Evolutionary conservation across 2,329 filamentous ascomycete genomes (phyloP).

Genomic region (Arthrobotrys sphaeroides): DNA sequence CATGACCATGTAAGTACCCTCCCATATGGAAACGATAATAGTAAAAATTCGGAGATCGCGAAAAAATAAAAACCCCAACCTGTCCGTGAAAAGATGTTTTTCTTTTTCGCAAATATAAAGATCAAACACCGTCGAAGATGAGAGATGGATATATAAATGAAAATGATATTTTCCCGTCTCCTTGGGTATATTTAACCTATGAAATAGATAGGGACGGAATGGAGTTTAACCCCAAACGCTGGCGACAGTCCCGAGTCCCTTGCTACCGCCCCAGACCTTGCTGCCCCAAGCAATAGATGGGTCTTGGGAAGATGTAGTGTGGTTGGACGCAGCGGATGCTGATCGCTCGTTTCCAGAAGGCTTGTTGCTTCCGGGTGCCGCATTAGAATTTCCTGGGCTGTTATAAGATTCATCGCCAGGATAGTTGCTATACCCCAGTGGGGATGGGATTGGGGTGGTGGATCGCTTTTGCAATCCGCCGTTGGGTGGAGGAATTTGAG

Average conservation of each 20-base stretch:
- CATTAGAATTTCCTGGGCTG: slow-evolving; percentile 63
- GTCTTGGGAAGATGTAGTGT: slow-evolving; percentile 55
- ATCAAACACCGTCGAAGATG: slow-evolving; percentile 53
- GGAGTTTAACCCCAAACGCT: slow-evolving; percentile 57
- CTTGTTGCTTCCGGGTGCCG: slow-evolving; percentile 47
- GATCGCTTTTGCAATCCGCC: slow-evolving; percentile 76
- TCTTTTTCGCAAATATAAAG: slow-evolving; percentile 53
- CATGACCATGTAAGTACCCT: slow-evolving; percentile 54
- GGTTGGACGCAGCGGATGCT: slow-evolving; percentile 57
- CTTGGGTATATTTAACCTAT: slow-evolving; percentile 36
- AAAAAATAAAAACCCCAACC: slow-evolving; percentile 46
- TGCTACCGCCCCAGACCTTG: slow-evolving; percentile 58
- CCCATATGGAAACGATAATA: slow-evolving; percentile 52
- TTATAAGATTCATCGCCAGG: slow-evolving; percentile 65
- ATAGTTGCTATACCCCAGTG: slow-evolving; percentile 75
- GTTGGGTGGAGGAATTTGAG: slow-evolving; percentile 68
- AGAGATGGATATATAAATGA: slow-evolving; percentile 54
- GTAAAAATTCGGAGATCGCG: slow-evolving; percentile 32
- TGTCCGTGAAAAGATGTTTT: slow-evolving; percentile 44
- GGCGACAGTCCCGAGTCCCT: slow-evolving; percentile 57
- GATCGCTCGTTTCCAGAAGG: slow-evolving; percentile 57
- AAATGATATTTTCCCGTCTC: slow-evolving; percentile 43
- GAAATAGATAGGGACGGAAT: slow-evolving; percentile 12
- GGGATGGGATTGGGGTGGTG: slow-evolving; percentile 91
- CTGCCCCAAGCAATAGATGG: slow-evolving; percentile 57